Base-by-base conservation (phyloP, 345 rosid genomes). In the Pseudoturritis turrita region DNA sequence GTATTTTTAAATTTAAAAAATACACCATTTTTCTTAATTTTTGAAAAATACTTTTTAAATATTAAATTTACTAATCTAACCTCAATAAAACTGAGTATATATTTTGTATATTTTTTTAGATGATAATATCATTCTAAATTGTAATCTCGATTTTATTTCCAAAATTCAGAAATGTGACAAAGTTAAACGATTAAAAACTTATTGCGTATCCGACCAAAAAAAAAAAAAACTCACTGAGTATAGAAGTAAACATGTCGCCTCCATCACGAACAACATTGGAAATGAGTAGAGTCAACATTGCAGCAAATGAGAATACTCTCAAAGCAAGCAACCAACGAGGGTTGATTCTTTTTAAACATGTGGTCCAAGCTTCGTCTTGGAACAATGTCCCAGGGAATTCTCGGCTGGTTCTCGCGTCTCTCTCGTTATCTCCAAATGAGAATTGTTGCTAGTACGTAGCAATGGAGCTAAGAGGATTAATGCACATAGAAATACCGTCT, bases 221-320 rank as follows among this genome's bases (percentile, higher is more conserved):
- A n/a, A n/a, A n/a, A n/a, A n/a, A n/a, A n/a, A n/a, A 83, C 97
- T 87, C 81, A 95, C 99, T 95, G 90, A 61, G 98, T 95, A 57
- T 95, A 95, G 71, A 87, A 95, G 86, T 75, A 89, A 66, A 91
- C 65, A 91, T 81, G 75, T 88, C 96, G 17, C 63, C 72, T 67
- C 98, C 96, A 70, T 86, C 88, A 14, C 76, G 62, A 5, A 81
- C 73, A 31, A 78, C 76, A 71, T 87, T 81, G 19, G 83, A 73
- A 26, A 79, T 58, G 73, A 95, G 81, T 61, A 91, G 75, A 14
- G 85, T 36, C 46, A 83, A 76, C 70, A 95, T 84, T 29, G 86
- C 67, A 31, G 39, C 50, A 62, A 95, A 89, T 25, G 90, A 85
- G 66, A 81, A 57, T 57, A 89, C 76, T 73, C 98, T 78, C 56